These are phyloP conservation scores for Paecilomyces dactylethromorphus DNA, from an alignment of 2,329 filamentous ascomycete genomes.

Conservation along the genomic window DNA sequence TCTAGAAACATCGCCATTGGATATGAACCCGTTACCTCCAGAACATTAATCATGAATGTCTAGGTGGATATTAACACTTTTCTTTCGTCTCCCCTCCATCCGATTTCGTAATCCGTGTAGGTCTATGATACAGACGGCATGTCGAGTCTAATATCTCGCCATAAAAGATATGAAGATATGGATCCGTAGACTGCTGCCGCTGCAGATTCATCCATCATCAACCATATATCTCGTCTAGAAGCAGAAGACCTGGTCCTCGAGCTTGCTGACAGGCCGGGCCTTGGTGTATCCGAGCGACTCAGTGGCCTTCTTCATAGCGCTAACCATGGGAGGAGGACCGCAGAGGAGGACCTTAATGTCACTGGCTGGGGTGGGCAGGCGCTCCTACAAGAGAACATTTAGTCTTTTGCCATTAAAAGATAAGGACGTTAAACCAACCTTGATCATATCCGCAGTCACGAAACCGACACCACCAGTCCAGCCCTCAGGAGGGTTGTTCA, in stretches of 20 bases:
- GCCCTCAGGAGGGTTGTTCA: constrained; percentile 88
- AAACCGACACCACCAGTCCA: constrained; percentile 94
- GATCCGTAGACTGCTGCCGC: background rate
- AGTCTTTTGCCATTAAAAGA: constrained; percentile 9
- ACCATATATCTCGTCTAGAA: constrained; percentile 54
- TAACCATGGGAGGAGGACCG: constrained; percentile 93
- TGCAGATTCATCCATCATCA: background rate
- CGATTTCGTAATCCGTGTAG: background rate
- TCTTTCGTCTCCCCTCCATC: background rate
- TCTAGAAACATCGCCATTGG: background rate
- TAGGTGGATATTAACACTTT: background rate
- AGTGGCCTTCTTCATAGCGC: constrained; percentile 92
- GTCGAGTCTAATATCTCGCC: background rate
- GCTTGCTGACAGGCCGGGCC: constrained; percentile 90
- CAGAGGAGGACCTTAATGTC: constrained; percentile 94
- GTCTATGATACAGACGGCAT: background rate
- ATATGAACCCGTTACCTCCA: background rate
- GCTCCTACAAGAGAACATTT: constrained; percentile 28
- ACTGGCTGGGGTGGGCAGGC: constrained; percentile 69
- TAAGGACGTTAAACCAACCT: constrained; percentile 45
- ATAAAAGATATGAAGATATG: background rate
- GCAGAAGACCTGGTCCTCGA: constrained; percentile 95
- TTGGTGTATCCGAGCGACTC: constrained; percentile 87
- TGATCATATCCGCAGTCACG: constrained; percentile 93
- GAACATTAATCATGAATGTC: background rate